phyloP scores from a whole-genome alignment of 352 stramenopile genomes.

The Pythium volutum region DNA sequence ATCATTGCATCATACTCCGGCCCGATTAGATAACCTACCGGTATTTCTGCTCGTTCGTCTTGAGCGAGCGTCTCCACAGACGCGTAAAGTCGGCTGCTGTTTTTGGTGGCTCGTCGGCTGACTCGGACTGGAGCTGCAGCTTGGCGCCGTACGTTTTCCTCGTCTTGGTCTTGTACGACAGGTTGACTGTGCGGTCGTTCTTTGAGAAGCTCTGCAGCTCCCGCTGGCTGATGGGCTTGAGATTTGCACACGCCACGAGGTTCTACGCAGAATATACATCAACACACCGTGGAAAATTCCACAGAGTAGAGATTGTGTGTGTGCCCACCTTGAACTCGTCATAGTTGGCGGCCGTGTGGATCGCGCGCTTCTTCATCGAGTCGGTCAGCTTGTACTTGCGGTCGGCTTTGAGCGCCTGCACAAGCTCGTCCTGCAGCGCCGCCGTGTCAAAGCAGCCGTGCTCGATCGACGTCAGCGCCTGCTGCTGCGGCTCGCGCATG shows the following conservation, averaged over 20 bases:
- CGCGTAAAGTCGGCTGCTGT: conserved; percentile 62
- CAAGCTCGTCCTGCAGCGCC: conserved; percentile 69
- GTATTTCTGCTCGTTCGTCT: conserved; percentile 51
- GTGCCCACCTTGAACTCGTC: conserved; percentile 86
- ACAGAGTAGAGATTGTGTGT: not conserved
- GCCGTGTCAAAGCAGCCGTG: conserved; percentile 73
- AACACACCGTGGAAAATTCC: not conserved
- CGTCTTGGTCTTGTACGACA: conserved; percentile 42
- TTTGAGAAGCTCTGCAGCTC: conserved; percentile 63
- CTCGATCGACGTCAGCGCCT: conserved; percentile 66
- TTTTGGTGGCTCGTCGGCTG: conserved; percentile 29
- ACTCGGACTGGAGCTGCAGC: conserved; percentile 27
- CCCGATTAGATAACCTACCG: not conserved
- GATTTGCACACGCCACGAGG: conserved; percentile 74
- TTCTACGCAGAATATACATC: conserved; percentile 40
- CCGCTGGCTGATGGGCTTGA: conserved; percentile 76
- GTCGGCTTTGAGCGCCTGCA: conserved; percentile 71
- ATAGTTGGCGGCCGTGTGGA: conserved; percentile 79
- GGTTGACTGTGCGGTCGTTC: conserved; percentile 52
- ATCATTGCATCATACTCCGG: too few relatives aligned
- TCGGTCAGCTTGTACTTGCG: conserved; percentile 84
- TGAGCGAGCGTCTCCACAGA: conserved; percentile 67
- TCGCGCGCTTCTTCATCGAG: conserved; percentile 86
- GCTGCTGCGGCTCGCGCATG: conserved; percentile 19
- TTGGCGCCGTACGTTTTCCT: conserved; percentile 29